Base-by-base conservation (phyloP, 139 green algal genomes). In the Astrephomene gubernaculifera region DNA sequence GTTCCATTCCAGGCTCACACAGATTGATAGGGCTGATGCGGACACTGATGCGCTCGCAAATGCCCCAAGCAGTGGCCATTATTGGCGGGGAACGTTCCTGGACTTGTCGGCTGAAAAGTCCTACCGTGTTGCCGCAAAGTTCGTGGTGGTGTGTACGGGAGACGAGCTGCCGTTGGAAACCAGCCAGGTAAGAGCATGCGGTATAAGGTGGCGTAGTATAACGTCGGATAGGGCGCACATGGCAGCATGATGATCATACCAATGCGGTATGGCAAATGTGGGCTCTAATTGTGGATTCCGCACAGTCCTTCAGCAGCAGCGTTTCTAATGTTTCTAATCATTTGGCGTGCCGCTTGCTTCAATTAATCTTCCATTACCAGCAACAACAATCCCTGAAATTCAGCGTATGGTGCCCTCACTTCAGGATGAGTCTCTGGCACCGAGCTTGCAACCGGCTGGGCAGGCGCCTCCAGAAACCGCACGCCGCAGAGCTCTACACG, bases 131-230 rank as follows among this genome's bases (percentile, higher is more conserved):
- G 17, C 49, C 12, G 49, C 49, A 57, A 57, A 17, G 12, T 57
- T 57, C 39, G 68, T 75, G 68, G 68, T 75, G 68, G 38, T 75
- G 25, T 75, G 68, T 35, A 53, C 68, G 10, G 68, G 68, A 19
- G 17, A 33, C 25, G 38, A n/a, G n/a, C n/a, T n/a, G n/a, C n/a
- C n/a, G n/a, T n/a, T n/a, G n/a, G n/a, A n/a, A n/a, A n/a, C n/a
- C n/a, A n/a, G n/a, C n/a, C n/a, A n/a, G n/a, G n/a, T n/a, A n/a
- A n/a, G n/a, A n/a, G n/a, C n/a, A n/a, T n/a, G n/a, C n/a, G n/a
- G n/a, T n/a, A n/a, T n/a, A n/a, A n/a, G n/a, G n/a, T n/a, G n/a
- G n/a, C n/a, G n/a, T n/a, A n/a, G n/a, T n/a, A n/a, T n/a, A n/a
- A n/a, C n/a, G n/a, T n/a, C n/a, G n/a, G n/a, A n/a, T n/a, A n/a